phyloP scores from a whole-genome alignment of 257 asterid genomes.

The Solanum piurae region DNA sequence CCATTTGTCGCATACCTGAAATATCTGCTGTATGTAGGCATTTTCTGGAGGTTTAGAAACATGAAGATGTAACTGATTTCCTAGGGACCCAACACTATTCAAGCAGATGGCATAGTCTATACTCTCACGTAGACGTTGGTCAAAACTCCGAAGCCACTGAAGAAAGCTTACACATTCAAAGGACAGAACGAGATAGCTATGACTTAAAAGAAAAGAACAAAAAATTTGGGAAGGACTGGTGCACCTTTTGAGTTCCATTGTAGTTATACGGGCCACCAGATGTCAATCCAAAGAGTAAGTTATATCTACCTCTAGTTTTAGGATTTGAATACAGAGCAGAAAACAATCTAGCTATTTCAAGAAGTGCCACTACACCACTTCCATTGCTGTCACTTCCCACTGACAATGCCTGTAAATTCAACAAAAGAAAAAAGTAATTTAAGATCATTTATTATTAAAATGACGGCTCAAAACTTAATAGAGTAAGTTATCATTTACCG shows the following conservation, averaged over 20 bases:
- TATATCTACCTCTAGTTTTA: slow-evolving; percentile 80
- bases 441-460: not conserved
- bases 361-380: slow-evolving; percentile 85
- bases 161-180: slow-evolving; percentile 19
- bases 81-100: slow-evolving; percentile 70
- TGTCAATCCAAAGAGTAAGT: slow-evolving; percentile 78
- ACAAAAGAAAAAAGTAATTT: not conserved
- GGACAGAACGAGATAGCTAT: not conserved
- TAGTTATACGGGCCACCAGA: slow-evolving; percentile 97
- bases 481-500: slow-evolving; percentile 34
- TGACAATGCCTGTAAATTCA: slow-evolving; percentile 47
- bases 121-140: slow-evolving; percentile 80
- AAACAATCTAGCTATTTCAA: slow-evolving; percentile 87
- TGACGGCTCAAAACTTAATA: not conserved
- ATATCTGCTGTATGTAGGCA: slow-evolving; percentile 67
- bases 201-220: not conserved
- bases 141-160: slow-evolving; percentile 93
- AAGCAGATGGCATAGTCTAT: slow-evolving; percentile 90
- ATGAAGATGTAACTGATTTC: slow-evolving; percentile 58
- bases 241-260: slow-evolving; percentile 84
- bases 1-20: slow-evolving; percentile 45
- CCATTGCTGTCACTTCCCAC: slow-evolving; percentile 96
- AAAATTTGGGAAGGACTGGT: not conserved
- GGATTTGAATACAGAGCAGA: slow-evolving; percentile 80
- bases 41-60: slow-evolving; percentile 95